Base-by-base conservation (phyloP, 306 rosid species). In the Quercus gilva region DNA sequence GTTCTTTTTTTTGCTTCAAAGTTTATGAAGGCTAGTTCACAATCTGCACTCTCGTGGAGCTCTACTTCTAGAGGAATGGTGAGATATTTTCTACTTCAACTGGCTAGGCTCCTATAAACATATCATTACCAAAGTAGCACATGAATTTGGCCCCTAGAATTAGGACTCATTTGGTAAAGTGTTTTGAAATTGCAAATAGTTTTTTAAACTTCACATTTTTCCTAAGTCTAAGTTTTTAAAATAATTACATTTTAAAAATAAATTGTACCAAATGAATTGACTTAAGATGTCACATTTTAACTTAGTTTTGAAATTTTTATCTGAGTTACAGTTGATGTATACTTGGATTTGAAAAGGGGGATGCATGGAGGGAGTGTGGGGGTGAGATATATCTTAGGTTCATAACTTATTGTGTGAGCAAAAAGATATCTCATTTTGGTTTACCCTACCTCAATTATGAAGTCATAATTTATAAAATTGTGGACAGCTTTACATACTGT, bases 31-130 rank as follows among this genome's bases (percentile, higher is more conserved):
- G 85, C 61, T 75, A 78, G 87, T 74, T 87, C 93, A 78, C 86
- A 75, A 43, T 84, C 91, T 79, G 84, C 97, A 26, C 84, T 84
- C 83, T 88, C 85, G 76, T 90, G 94, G 93, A 87, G 91, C 89
- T 79, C 88, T 72, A 81, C 82, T 75, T 76, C 87, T 58, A 82
- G 86, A 80, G 91, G 81, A 88, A 88, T 82, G 97, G 97, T 92
- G 91, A 92, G 93, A 84, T 78, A 3, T n/a, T 15, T 9, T 60
- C 53, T 29, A 35, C 31, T 37, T 18, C 52, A 58, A 68, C 3
- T 28, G 41, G 37, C n/a, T 57, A 7, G 53, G 53, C 33, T 60
- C 29, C 14, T 60, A 23, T 25, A 60, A 60, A 60, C 15, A 28
- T 60, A 10, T 60, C 67, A 60, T 23, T 60, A 6, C 67, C 65